Percentiles rank a stretch among this genome's conserved stretches.
Evolutionary conservation across 208 protist genomes (phyloP).

Genomic region (Entamoeba moshkovskii): DNA sequence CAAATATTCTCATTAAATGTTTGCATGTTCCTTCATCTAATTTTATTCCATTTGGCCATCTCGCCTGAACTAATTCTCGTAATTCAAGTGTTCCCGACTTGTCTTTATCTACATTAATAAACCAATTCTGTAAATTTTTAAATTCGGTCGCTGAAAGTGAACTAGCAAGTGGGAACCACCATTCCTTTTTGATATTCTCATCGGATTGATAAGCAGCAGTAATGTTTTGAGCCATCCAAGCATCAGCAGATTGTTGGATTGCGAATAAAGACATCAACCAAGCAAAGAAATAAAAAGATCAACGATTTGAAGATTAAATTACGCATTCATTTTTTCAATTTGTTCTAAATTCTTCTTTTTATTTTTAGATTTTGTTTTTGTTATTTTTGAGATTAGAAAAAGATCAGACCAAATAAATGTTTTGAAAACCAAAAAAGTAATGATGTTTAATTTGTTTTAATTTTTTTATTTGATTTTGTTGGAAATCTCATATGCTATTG

Average conservation of each 20-base stretch:
- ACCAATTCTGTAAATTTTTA: not conserved
- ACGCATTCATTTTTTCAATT: no score
- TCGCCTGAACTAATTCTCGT: not conserved
- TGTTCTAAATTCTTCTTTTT: no score
- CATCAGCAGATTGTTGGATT: not conserved
- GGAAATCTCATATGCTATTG: no score
- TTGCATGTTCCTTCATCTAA: not conserved
- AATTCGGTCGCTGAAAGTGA: not conserved
- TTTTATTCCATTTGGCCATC: not conserved
- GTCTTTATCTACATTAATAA: not conserved
- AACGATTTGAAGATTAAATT: no score
- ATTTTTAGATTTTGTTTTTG: no score
- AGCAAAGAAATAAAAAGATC: no score
- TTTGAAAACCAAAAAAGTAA: no score
- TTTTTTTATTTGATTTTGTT: no score
- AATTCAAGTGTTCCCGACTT: not conserved
- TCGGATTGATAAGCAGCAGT: not conserved
- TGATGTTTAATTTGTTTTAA: no score
- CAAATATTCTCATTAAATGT: constrained; percentile 3
- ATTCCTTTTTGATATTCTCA: not conserved
- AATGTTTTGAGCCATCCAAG: not conserved
- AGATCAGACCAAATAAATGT: no score
- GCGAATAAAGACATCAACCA: not conserved
- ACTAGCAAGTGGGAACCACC: not conserved
- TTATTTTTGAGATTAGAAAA: no score